These are phyloP conservation scores for Yamadazyma dendronema DNA, from an alignment of 1,139 yeast species.

Conservation along the genomic window DNA sequence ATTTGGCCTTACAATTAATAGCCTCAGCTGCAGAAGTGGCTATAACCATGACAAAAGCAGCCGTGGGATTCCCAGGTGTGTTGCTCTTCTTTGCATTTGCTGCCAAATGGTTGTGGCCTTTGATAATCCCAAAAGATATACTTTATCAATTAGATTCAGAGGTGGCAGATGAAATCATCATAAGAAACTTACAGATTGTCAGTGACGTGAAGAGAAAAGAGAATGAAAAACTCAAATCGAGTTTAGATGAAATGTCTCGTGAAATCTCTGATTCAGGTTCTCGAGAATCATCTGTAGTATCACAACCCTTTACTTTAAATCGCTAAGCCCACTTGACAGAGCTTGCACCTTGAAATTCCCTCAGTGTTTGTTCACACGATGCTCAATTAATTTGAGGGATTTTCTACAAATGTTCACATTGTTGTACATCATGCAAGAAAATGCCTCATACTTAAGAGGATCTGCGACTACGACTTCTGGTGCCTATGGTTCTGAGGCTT, in stretches of 20 bases:
- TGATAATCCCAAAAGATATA: conserved; percentile 60
- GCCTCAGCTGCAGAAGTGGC: conserved; percentile 82
- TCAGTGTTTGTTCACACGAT: too few species aligned
- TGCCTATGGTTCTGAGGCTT: not conserved
- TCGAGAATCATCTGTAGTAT: not conserved
- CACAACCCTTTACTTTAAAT: not conserved
- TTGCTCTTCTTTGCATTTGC: conserved; percentile 54
- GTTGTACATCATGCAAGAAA: too few species aligned
- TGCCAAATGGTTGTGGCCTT: conserved; percentile 70
- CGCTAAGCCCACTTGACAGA: not conserved
- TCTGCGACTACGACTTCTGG: not conserved
- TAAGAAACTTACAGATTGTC: conserved; percentile 14
- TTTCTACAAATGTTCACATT: not conserved
- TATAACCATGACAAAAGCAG: conserved; percentile 83
- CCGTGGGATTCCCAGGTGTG: conserved; percentile 93
- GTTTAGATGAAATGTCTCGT: not conserved
- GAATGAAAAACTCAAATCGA: not conserved
- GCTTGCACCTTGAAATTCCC: not conserved
- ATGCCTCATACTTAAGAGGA: not conserved
- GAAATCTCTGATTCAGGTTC: not conserved
- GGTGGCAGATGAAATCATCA: conserved; percentile 50
- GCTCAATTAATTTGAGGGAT: not conserved
- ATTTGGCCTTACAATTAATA: conserved; percentile 55
- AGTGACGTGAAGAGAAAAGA: conserved; percentile 10
- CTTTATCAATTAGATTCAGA: conserved; percentile 66